Conservation (phyloP, 768 basidiomycete genomes). For the Tubosaeta sp. region DNA sequence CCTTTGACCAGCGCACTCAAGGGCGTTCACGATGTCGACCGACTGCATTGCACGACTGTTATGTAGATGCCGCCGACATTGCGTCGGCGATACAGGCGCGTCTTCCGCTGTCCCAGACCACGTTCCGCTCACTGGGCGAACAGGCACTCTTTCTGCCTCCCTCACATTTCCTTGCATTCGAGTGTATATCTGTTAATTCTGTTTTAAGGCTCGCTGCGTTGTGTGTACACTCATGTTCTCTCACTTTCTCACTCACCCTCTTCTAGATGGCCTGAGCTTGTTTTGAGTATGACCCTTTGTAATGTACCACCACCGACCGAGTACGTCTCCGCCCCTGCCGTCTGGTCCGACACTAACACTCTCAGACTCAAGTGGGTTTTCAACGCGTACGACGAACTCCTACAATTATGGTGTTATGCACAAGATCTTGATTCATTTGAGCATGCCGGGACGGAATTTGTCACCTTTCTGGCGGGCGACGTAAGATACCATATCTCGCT, state of each 20-base stretch:
- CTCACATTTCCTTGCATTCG: constrained; percentile 69
- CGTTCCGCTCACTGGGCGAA: neutral
- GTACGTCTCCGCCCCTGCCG: constrained; percentile 37
- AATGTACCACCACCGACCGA: constrained; percentile 66
- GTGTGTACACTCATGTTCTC: constrained; percentile 39
- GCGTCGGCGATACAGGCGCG: constrained; percentile 61
- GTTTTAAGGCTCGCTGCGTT: constrained; percentile 62
- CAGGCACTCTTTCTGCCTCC: constrained; percentile 63
- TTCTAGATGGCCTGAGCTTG: constrained; percentile 66
- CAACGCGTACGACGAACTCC: constrained; percentile 59
- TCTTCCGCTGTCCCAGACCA: constrained; percentile 5
- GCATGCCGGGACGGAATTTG: constrained; percentile 56
- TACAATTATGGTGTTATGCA: constrained; percentile 60
- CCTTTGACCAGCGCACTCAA: constrained; percentile 65
- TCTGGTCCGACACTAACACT: constrained; percentile 1
- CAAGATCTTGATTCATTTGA: constrained; percentile 66
- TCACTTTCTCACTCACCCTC: constrained; percentile 5
- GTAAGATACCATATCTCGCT: constrained; percentile 36
- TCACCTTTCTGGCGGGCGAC: constrained; percentile 51
- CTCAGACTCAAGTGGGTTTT: constrained; percentile 55
- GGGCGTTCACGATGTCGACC: constrained; percentile 56
- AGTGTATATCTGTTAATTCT: constrained; percentile 50
- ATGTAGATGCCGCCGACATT: constrained; percentile 77
- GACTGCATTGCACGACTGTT: constrained; percentile 60
- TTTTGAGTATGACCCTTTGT: constrained; percentile 61